Evolutionary conservation across 2,329 filamentous ascomycete genomes (phyloP), one percentile per base, ranked within the genome.

Genomic region (Curvularia eragrostidis): DNA sequence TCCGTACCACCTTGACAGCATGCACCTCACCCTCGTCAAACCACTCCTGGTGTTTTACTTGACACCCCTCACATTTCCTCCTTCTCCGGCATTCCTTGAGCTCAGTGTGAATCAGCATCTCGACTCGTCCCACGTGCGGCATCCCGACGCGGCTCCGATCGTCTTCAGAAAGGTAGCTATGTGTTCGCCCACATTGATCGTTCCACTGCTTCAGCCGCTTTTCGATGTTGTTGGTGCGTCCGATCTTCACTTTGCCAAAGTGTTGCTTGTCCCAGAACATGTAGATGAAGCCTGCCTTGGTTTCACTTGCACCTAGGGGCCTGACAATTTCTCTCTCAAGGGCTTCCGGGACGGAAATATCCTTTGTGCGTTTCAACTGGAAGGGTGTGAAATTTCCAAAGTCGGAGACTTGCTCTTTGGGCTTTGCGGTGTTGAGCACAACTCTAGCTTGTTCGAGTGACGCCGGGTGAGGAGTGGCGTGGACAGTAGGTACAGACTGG

Each of bases 1-100:
- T 50, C n/a, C 36, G 18, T 36, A 38, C 13, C 1, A 54, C 44
- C 26, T 42, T 50, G 21, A 54, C 26, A 12, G 15, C 52, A 41
- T 54, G 36, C 10, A 24, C 28, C 13, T 49, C 34, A 7, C 12
- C 15, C 34, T 36, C 34, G 34, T 13, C 34, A 36, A 36, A 36
- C 34, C 34, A 36, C 15, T 36, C 34, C 34, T 18, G 34, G 34
- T 36, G 34, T 5, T 4, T 1, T 3, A 6, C 8, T 7, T 15
- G 15, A n/a, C 34, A 36, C n/a, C 34, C 34, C 15, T 36, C 34
- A 36, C 34, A 36, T 18, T n/a, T 36, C 7, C 34, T 36, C 34
- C 15, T 36, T 18, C 18, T 13, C 2, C 34, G 34, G 15, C 34
- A 36, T 36, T 36, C 34, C 15, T 36, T 36, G 13, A 36, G 5